Evolutionary conservation across 164 flowering plant species (phyloP).

Genomic region (Chimonanthus salicifolius): DNA sequence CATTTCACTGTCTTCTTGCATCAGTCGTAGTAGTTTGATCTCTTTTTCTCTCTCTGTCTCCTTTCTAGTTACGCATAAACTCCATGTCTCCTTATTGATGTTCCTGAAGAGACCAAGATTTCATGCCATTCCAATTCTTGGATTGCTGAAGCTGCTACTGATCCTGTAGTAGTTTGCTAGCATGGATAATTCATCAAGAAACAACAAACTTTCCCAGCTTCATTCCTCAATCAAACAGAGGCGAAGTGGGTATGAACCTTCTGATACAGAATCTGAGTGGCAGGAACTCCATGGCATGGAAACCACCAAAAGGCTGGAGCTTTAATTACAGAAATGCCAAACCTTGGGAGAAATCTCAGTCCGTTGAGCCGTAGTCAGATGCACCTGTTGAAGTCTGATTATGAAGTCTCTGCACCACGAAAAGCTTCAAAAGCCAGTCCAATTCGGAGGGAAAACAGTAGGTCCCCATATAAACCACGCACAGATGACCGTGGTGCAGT

Average conservation of each 20-base stretch:
- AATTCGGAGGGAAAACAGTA: slow-evolving; percentile 17
- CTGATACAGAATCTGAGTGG: slow-evolving; percentile 64
- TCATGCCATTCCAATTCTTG: not conserved
- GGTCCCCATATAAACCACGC: slow-evolving; percentile 7
- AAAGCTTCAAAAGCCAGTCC: slow-evolving; percentile 16
- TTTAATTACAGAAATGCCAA: slow-evolving; percentile 7
- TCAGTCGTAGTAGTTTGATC: not conserved
- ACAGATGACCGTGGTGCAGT: not conserved
- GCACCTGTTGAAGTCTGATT: slow-evolving; percentile 3
- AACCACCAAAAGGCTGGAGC: slow-evolving; percentile 4
- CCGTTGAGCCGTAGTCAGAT: slow-evolving; percentile 17
- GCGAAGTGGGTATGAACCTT: slow-evolving; percentile 69
- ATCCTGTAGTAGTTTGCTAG: slow-evolving; percentile 1
- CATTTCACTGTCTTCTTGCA: slow-evolving; percentile 5
- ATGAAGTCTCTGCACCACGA: slow-evolving; percentile 16
- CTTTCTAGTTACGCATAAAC: not conserved
- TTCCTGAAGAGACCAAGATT: not conserved
- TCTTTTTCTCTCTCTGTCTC: not conserved
- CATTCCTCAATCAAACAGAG: slow-evolving; percentile 18
- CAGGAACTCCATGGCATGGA: slow-evolving; percentile 39
- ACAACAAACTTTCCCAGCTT: slow-evolving; percentile 21
- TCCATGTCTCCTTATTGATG: not conserved
- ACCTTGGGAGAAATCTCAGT: slow-evolving; percentile 19
- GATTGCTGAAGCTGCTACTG: not conserved
- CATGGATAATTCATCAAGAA: slow-evolving; percentile 30